These are phyloP conservation scores for Entomophthora muscae DNA, from an alignment of 371 early-diverging fungal species.

Conservation along the genomic window DNA sequence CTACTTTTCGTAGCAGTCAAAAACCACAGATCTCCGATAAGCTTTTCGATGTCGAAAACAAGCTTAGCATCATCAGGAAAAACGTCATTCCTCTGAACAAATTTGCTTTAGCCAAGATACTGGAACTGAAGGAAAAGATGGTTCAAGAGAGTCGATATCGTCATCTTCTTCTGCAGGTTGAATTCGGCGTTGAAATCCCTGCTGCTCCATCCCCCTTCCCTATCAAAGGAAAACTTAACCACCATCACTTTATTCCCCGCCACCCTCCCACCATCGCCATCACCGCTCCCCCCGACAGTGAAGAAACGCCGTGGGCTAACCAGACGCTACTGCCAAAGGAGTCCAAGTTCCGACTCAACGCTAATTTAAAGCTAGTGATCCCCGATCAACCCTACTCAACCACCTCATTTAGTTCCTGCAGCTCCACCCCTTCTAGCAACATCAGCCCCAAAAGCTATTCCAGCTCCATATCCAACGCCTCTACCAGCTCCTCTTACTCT, in stretches of 20 bases:
- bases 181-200: neutral
- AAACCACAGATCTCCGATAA: neutral
- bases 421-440: neutral
- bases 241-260: neutral
- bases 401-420: neutral
- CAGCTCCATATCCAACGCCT: neutral
- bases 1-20: neutral
- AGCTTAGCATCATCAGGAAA: neutral
- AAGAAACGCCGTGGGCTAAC: neutral
- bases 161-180: conserved; percentile 3
- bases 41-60: neutral
- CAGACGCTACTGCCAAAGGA: neutral
- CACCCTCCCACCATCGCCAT: neutral
- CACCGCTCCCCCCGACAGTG: neutral
- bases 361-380: neutral
- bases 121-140: neutral
- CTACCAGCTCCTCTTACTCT: neutral
- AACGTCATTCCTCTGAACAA: conserved; percentile 1
- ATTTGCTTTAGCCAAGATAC: neutral
- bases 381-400: neutral
- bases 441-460: neutral
- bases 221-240: neutral
- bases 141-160: neutral
- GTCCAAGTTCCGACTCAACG: neutral
- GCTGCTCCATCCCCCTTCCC: neutral